Conservation (phyloP, 2,329 filamentous ascomycete genomes). For the Xylaria sp. region DNA sequence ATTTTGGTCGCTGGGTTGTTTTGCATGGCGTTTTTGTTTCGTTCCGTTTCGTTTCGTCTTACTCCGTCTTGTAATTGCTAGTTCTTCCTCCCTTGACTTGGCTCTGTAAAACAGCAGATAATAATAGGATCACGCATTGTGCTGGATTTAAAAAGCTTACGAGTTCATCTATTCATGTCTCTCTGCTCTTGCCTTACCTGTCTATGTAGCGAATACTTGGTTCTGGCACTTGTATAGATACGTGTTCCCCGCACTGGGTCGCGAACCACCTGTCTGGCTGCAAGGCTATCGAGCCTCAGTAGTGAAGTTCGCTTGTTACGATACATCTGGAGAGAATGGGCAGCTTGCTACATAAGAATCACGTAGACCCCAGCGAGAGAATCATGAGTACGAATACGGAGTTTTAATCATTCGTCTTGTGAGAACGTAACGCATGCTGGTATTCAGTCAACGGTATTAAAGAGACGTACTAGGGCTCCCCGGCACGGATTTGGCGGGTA, state of each 20-base stretch:
- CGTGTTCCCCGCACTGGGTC: no score
- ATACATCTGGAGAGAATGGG: no score
- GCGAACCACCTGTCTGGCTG: no score
- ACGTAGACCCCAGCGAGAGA: background rate
- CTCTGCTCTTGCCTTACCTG: background rate
- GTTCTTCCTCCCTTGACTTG: no score
- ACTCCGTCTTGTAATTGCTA: background rate
- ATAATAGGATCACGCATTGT: background rate
- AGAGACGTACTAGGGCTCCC: slow-evolving; percentile 13
- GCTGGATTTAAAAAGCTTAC: background rate
- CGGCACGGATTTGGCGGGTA: slow-evolving; percentile 5
- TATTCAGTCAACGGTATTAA: slow-evolving; percentile 17
- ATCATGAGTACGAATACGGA: background rate
- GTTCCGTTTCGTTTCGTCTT: background rate
- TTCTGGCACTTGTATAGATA: no score
- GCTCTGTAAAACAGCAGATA: background rate
- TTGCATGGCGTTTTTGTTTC: background rate
- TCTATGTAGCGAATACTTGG: no score
- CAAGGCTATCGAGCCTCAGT: no score
- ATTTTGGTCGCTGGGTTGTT: background rate
- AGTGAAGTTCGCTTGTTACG: no score
- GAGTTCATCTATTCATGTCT: background rate
- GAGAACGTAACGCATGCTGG: slow-evolving; percentile 7
- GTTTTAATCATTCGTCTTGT: background rate
- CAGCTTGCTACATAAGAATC: no score